phyloP scores from a whole-genome alignment of 805 yeast species.

The Maudiozyma pseudohumilis region DNA sequence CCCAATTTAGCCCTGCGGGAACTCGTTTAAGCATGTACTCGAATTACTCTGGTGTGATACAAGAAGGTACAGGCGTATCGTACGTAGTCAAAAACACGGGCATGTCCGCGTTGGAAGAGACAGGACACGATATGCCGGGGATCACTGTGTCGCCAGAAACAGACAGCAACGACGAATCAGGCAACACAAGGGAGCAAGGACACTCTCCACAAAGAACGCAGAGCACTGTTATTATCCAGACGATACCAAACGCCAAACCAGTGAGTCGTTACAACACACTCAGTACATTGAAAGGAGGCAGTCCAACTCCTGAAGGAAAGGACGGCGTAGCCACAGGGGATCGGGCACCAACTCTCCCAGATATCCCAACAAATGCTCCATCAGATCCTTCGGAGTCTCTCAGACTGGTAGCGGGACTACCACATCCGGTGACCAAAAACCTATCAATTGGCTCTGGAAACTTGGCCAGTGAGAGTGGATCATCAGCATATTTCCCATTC shows the following conservation, averaged over 20 bases:
- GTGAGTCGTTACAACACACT: constrained; percentile 14
- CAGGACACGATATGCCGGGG: background rate
- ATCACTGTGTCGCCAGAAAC: background rate
- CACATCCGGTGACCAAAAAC: background rate
- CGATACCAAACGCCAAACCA: constrained; percentile 16
- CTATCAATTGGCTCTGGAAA: constrained; percentile 13
- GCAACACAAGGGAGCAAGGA: too few relatives aligned
- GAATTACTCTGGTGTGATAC: constrained; percentile 25
- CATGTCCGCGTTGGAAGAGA: too few relatives aligned
- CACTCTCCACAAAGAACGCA: background rate
- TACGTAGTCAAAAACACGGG: constrained; percentile 21
- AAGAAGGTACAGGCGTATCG: constrained; percentile 27
- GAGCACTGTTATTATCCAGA: constrained; percentile 11
- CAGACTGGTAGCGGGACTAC: constrained; percentile 7
- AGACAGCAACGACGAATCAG: background rate
- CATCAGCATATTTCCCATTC: constrained; percentile 10
- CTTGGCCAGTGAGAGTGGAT: constrained; percentile 17
- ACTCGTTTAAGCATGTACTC: constrained; percentile 22
- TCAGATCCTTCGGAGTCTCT: constrained; percentile 7
- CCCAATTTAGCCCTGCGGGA: constrained; percentile 1
- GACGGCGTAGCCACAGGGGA: background rate
- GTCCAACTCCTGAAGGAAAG: too few relatives aligned
- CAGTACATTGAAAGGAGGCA: constrained; percentile 2
- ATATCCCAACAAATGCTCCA: background rate
- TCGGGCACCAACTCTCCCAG: background rate